Conservation (phyloP, 1,284 basidiomycete genomes). For the Heterobasidion parviporum region DNA sequence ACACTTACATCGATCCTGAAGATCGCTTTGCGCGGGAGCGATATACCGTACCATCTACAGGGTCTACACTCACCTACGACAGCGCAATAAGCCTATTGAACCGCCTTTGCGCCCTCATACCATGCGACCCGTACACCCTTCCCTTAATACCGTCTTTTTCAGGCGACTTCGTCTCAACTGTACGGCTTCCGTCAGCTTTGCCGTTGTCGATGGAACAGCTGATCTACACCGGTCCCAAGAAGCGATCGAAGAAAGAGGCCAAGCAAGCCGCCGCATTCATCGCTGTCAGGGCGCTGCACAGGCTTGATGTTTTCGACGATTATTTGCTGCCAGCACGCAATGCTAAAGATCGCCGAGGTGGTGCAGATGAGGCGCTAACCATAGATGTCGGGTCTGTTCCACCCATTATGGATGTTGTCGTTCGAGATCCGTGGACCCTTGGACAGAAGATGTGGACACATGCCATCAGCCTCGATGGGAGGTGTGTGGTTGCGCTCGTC, state of each 20-base stretch:
- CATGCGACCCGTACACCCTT: constrained; percentile 61
- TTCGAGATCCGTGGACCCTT: constrained; percentile 60
- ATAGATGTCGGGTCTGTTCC: constrained; percentile 36
- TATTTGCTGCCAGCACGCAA: constrained; percentile 58
- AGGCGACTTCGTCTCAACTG: constrained; percentile 46
- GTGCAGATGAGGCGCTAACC: constrained; percentile 30
- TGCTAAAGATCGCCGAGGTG: constrained; percentile 31
- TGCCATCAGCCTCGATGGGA: constrained; percentile 42
- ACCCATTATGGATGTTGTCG: constrained; percentile 43
- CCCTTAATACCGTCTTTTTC: constrained; percentile 50
- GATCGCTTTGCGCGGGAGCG: constrained; percentile 62
- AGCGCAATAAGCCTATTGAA: constrained; percentile 62
- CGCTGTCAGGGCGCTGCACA: constrained; percentile 59
- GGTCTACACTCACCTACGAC: constrained; percentile 70
- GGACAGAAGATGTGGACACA: constrained; percentile 53
- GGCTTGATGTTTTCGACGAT: constrained; percentile 70
- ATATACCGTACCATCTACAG: constrained; percentile 61
- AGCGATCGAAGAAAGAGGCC: constrained; percentile 67
- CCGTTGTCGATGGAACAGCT: constrained; percentile 51
- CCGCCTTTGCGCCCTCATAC: constrained; percentile 68
- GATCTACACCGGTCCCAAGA: constrained; percentile 45
- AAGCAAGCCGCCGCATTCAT: constrained; percentile 73
- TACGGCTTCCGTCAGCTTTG: constrained; percentile 62
- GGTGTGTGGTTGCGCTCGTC: constrained; percentile 45
- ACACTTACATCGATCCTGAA: constrained; percentile 31